A percentile compares a stretch with the other conserved stretches of the same genome.
These are phyloP conservation scores for Casuarina glauca DNA, from an alignment of 306 rosid species.

Conservation along the genomic window DNA sequence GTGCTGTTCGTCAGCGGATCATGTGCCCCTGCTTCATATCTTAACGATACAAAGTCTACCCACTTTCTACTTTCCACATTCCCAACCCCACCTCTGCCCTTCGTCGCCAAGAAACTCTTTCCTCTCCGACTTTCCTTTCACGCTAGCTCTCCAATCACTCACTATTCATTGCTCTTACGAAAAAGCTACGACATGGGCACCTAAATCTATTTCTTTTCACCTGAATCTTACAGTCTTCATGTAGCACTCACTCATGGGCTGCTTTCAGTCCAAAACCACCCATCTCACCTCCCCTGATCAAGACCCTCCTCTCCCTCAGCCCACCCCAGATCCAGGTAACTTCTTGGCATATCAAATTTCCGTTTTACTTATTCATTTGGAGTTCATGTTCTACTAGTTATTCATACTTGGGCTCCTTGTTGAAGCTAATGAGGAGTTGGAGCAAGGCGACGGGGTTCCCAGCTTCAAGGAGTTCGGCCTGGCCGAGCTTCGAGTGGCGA, in stretches of 20 bases:
- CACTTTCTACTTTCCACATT: constrained; percentile 5
- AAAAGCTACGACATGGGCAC: not conserved
- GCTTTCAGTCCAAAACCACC: constrained; percentile 49
- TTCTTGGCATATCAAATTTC: not conserved
- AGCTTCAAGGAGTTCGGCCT: constrained; percentile 34
- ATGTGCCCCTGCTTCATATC: constrained; percentile 14
- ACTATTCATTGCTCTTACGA: not conserved
- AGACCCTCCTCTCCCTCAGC: constrained; percentile 33
- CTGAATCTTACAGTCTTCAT: constrained; percentile 6
- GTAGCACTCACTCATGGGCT: constrained; percentile 43
- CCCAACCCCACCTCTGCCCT: not conserved
- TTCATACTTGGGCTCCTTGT: not conserved
- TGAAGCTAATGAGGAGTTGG: constrained; percentile 22
- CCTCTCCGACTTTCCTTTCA: not conserved
- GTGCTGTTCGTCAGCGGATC: constrained; percentile 18
- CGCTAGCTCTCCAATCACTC: not conserved
- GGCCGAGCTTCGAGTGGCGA: constrained; percentile 40
- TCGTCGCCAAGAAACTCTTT: not conserved
- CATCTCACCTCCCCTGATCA: constrained; percentile 36
- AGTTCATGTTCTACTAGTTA: not conserved
- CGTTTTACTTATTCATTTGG: too few relatives aligned
- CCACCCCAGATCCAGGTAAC: constrained; percentile 40
- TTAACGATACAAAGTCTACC: constrained; percentile 6
- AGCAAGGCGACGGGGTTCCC: constrained; percentile 26
- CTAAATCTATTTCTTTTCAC: not conserved